phyloP scores from a whole-genome alignment of 2,329 filamentous ascomycete genomes.

The Fusarium ambrosium region DNA sequence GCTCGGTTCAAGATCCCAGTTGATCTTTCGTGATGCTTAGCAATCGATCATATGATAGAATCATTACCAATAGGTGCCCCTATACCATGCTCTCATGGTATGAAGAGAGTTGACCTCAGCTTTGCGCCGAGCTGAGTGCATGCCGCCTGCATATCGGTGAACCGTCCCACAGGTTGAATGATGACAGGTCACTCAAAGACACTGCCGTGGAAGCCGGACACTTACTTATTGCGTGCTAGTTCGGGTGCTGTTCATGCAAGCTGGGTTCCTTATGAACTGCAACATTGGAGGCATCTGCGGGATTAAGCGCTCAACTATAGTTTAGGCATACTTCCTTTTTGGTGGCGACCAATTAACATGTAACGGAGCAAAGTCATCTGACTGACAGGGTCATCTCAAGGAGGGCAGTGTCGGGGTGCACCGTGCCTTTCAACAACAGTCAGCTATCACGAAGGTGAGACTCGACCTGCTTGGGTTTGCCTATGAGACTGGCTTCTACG shows the following conservation, averaged over 20 bases:
- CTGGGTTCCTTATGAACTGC: neutral
- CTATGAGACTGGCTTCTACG: neutral
- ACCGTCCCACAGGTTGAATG: neutral
- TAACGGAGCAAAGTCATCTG: neutral
- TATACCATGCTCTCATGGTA: neutral
- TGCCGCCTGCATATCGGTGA: neutral
- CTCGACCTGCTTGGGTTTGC: neutral
- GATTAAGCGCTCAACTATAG: neutral
- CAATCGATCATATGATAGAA: neutral
- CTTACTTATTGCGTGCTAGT: neutral
- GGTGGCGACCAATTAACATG: neutral
- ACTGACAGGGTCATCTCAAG: neutral
- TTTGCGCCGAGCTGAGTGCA: neutral
- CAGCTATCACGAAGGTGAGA: neutral
- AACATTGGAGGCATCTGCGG: neutral
- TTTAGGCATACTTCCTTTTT: neutral
- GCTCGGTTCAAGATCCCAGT: neutral
- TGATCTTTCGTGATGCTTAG: neutral
- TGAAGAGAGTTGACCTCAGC: neutral
- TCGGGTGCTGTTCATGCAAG: neutral
- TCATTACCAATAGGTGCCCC: neutral
- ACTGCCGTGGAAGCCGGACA: neutral
- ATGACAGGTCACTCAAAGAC: neutral
- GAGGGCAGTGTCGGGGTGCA: neutral
- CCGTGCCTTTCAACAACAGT: neutral